Evolutionary conservation across 169 alveolate genomes (phyloP), one percentile per base, ranked within the genome.

Genomic region (Plasmodium vivax): DNA sequence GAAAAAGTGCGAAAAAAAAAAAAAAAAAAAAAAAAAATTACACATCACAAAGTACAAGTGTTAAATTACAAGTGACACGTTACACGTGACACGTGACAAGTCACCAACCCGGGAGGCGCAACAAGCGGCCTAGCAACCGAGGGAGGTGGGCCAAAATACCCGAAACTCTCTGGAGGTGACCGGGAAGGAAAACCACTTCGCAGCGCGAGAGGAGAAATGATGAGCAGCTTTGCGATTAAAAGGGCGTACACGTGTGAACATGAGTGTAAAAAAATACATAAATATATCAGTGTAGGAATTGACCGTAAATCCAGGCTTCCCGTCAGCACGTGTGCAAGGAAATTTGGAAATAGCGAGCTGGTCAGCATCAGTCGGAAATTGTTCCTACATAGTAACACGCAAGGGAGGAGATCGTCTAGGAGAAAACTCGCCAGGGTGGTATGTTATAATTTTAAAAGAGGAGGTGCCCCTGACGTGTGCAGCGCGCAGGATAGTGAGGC

Each of bases 151-250:
- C 51, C 51, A 75, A 75, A 30, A 23, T 75, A 14, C n/a, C 9
- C 30, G 30, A 75, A 27, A 9, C 83, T 75, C 51, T 75, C 62
- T 51, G 62, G 38, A 79, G 54, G 36, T 79, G 56, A 38, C 19
- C 1, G 19, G 68, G 30, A 41, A 12, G n/a, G 45, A 23, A 10
- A 19, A 68, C 41, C 45, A 41, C 30, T 62, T 16, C 8, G 43
- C 2, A 38, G 68, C n/a, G 54, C 80, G 16, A 84, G 16, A 27
- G 71, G 51, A 68, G 93, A 87, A 75, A 87, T 58, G 93, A 77
- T 87, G 93, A 87, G 32, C 68, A 75, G 68, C 9, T 75, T 27
- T 75, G 62, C 71, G 87, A 41, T 87, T 54, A 87, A 87, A 56
- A 87, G 62, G 41, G 47, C 81, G 79, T 71, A 43, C 34, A 74